These are phyloP conservation scores for Globisporangium nunn DNA, from an alignment of 352 stramenopile species.

Conservation along the genomic window DNA sequence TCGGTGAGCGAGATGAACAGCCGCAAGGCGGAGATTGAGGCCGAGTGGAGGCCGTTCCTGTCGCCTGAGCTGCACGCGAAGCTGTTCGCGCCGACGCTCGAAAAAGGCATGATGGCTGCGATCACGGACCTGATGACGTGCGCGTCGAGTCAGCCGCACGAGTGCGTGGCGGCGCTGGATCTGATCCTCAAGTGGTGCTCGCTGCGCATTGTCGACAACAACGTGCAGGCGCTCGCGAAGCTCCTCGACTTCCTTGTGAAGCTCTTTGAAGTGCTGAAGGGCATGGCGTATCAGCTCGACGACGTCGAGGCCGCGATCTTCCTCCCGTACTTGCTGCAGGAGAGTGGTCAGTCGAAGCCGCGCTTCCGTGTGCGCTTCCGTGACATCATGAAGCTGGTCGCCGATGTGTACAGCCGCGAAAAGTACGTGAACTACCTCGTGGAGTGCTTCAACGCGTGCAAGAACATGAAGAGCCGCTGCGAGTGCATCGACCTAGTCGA, in stretches of 20 bases:
- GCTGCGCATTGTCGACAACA: slow-evolving; percentile 83
- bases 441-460: slow-evolving; percentile 79
- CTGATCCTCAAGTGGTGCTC: slow-evolving; percentile 83
- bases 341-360: slow-evolving; percentile 80
- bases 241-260: slow-evolving; percentile 77
- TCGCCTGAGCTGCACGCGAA: slow-evolving; percentile 64
- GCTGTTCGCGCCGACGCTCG: slow-evolving; percentile 66
- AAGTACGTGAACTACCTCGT: slow-evolving; percentile 69
- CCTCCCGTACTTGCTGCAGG: slow-evolving; percentile 74
- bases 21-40: slow-evolving; percentile 68
- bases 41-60: slow-evolving; percentile 71
- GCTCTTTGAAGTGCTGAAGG: slow-evolving; percentile 77
- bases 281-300: slow-evolving; percentile 52
- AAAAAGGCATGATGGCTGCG: slow-evolving; percentile 80
- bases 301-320: slow-evolving; percentile 81
- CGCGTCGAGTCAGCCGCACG: slow-evolving; percentile 51
- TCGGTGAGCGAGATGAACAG: slow-evolving; percentile 56
- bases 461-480: slow-evolving; percentile 83
- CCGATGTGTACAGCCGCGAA: slow-evolving; percentile 72
- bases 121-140: slow-evolving; percentile 70
- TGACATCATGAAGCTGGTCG: slow-evolving; percentile 77
- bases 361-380: slow-evolving; percentile 79
- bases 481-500: slow-evolving; percentile 82
- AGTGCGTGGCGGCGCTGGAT: slow-evolving; percentile 65
- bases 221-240: slow-evolving; percentile 80